phyloP scores from a whole-genome alignment of 2,329 filamentous ascomycete genomes.

The Fulvia fulva region DNA sequence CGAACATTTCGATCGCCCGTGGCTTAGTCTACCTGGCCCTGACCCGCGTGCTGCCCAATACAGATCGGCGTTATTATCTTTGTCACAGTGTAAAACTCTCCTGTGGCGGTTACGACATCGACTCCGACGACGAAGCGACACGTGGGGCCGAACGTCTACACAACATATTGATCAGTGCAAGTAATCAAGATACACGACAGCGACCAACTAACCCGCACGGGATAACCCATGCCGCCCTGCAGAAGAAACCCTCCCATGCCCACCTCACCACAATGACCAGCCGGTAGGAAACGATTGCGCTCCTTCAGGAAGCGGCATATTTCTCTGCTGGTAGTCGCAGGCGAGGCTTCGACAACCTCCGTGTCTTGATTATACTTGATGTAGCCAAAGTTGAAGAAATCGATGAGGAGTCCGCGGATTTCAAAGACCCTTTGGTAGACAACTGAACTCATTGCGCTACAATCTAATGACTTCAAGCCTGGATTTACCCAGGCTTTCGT shows the following conservation, averaged over 20 bases:
- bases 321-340: neutral
- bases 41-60: constrained; percentile 51
- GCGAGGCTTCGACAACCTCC: neutral
- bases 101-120: constrained; percentile 49
- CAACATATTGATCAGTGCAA: neutral
- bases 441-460: too few species aligned
- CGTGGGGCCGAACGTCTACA: neutral
- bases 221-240: neutral
- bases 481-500: too few species aligned
- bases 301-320: neutral
- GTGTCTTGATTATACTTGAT: neutral
- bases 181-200: neutral
- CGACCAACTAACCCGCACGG: neutral
- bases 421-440: too few species aligned
- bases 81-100: constrained; percentile 36
- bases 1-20: too few species aligned
- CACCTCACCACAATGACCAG: neutral
- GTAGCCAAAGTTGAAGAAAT: neutral
- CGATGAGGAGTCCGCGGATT: too few species aligned
- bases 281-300: neutral
- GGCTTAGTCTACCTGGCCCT: too few species aligned
- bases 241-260: neutral
- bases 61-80: constrained; percentile 42
- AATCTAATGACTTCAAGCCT: too few species aligned
- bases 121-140: constrained; percentile 28